Percentiles rank a stretch among this genome's conserved stretches.
phyloP scores from a whole-genome alignment of 2,329 filamentous ascomycete genomes.

The Pyricularia grisea region DNA sequence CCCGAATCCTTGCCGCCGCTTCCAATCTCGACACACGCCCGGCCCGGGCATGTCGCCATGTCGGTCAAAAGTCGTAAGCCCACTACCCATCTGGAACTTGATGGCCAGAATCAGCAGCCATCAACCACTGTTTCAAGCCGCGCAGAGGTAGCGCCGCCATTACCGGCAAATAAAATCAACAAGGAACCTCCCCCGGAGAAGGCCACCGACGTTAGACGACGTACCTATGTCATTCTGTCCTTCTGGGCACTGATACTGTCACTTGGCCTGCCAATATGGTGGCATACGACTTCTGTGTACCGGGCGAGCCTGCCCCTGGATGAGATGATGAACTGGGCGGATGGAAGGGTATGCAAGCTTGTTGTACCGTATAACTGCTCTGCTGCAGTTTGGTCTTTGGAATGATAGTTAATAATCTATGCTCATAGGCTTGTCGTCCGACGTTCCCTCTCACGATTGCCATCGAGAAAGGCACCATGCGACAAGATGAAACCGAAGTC shows the following conservation, averaged over 20 bases:
- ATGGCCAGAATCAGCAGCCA: neutral
- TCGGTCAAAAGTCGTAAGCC: slow-evolving; percentile 7
- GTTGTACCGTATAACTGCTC: too few relatives aligned
- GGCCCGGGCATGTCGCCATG: slow-evolving; percentile 8
- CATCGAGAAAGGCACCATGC: slow-evolving; percentile 59
- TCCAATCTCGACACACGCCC: neutral
- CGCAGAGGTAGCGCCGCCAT: neutral
- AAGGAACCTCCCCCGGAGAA: slow-evolving; percentile 70
- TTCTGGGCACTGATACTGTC: slow-evolving; percentile 85
- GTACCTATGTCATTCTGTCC: slow-evolving; percentile 68
- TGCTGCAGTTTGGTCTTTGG: neutral
- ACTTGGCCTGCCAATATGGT: slow-evolving; percentile 89
- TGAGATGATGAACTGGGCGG: slow-evolving; percentile 85
- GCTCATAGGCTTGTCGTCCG: slow-evolving; percentile 65
- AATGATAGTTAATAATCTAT: neutral
- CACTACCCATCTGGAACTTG: neutral
- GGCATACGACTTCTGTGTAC: slow-evolving; percentile 88
- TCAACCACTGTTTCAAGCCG: neutral
- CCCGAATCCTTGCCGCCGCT: neutral
- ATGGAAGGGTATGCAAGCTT: slow-evolving; percentile 61
- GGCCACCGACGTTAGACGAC: slow-evolving; percentile 55
- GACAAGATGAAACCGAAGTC: slow-evolving; percentile 58
- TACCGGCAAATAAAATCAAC: slow-evolving; percentile 8
- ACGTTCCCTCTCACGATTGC: slow-evolving; percentile 81
- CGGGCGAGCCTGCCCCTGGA: slow-evolving; percentile 74